These are phyloP conservation scores for Glaciozyma martinii DNA, from an alignment of 768 basidiomycete species.

Conservation along the genomic window DNA sequence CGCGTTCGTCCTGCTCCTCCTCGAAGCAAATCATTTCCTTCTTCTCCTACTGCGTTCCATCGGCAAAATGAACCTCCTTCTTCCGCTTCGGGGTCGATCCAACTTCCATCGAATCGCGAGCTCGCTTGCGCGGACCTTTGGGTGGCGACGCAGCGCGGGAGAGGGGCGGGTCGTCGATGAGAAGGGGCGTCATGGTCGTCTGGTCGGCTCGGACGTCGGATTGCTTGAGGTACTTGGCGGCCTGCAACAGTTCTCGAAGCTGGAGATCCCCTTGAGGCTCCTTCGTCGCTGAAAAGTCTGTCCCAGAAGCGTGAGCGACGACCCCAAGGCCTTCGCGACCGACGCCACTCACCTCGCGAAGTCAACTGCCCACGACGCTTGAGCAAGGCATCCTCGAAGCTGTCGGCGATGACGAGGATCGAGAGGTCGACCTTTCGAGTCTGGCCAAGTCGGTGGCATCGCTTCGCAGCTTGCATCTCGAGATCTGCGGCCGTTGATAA, in stretches of 20 bases:
- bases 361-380: conserved; percentile 9
- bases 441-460: conserved; percentile 27
- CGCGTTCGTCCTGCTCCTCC: too few relatives aligned
- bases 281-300: conserved; percentile 23
- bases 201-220: background rate
- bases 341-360: conserved; percentile 3
- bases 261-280: conserved; percentile 18
- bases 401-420: conserved; percentile 20
- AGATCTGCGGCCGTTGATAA: conserved; percentile 2
- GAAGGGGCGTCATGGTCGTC: too few relatives aligned
- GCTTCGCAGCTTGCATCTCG: conserved; percentile 25
- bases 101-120: too few relatives aligned
- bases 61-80: too few relatives aligned
- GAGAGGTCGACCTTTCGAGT: conserved; percentile 16
- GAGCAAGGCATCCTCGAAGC: conserved; percentile 22
- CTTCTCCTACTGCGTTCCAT: too few relatives aligned
- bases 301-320: background rate
- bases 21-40: too few relatives aligned
- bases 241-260: conserved; percentile 9
- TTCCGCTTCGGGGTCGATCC: too few relatives aligned
- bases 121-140: too few relatives aligned
- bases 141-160: too few relatives aligned
- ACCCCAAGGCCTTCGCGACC: background rate
- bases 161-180: too few relatives aligned
- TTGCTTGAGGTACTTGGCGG: conserved; percentile 17